phyloP scores from a whole-genome alignment of 352 stramenopile genomes.

The Bremia lactucae region DNA sequence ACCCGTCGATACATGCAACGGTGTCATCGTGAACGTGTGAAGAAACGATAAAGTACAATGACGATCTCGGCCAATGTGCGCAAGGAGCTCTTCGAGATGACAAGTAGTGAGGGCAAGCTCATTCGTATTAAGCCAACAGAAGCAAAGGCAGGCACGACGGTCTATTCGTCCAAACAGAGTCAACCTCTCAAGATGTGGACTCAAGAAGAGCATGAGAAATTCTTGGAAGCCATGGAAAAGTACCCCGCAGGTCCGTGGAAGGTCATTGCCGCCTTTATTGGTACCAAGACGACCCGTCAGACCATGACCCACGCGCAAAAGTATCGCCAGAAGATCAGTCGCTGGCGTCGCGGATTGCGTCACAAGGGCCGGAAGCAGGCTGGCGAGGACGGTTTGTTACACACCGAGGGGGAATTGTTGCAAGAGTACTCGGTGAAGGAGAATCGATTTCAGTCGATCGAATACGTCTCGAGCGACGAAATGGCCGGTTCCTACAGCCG shows the following conservation, averaged over 20 bases:
- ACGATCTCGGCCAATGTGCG: slow-evolving; percentile 79
- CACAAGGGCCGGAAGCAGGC: slow-evolving; percentile 73
- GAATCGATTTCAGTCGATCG: slow-evolving; percentile 51
- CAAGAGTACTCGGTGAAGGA: slow-evolving; percentile 43
- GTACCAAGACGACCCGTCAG: slow-evolving; percentile 86
- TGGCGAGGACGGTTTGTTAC: slow-evolving; percentile 23
- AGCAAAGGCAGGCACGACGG: slow-evolving; percentile 71
- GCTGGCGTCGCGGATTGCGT: slow-evolving; percentile 62
- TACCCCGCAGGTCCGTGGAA: slow-evolving; percentile 78
- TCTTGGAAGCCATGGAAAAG: slow-evolving; percentile 79
- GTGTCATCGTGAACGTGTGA: slow-evolving; percentile 10
- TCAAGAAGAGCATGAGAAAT: slow-evolving; percentile 79
- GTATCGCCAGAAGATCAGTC: slow-evolving; percentile 79
- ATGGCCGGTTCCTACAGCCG: slow-evolving; percentile 19
- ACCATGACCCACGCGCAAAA: slow-evolving; percentile 86
- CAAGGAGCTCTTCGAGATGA: slow-evolving; percentile 82
- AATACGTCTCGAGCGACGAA: slow-evolving; percentile 51
- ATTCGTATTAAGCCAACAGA: slow-evolving; percentile 80
- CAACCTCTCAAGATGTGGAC: slow-evolving; percentile 83
- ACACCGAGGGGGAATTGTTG: slow-evolving; percentile 25
- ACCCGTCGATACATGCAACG: slow-evolving; percentile 19
- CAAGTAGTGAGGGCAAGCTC: slow-evolving; percentile 61
- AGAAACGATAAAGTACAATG: slow-evolving; percentile 35
- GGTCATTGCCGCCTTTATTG: slow-evolving; percentile 71
- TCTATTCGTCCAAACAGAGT: slow-evolving; percentile 77